Conservation (phyloP, 257 asterid species). For the Nicotiana knightiana region DNA sequence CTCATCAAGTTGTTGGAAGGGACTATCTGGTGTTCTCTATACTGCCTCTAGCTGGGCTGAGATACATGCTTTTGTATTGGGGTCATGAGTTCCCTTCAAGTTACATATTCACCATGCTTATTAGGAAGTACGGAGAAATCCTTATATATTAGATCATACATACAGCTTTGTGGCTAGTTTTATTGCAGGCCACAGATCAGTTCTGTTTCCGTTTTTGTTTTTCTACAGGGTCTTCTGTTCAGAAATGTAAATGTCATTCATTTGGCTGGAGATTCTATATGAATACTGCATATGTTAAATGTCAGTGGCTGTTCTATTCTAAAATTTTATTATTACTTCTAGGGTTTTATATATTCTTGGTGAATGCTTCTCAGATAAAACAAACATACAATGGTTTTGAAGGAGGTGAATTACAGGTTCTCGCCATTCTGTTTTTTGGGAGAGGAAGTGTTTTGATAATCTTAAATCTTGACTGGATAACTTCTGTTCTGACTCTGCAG, state of each 20-base stretch:
- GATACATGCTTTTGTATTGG: conserved; percentile 71
- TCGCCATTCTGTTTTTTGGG: background rate
- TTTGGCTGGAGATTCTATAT: conserved; percentile 11
- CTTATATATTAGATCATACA: conserved; percentile 5
- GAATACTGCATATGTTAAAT: conserved; percentile 1
- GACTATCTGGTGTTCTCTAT: conserved; percentile 69
- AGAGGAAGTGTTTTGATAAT: background rate
- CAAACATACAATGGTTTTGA: background rate
- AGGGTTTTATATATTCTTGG: background rate
- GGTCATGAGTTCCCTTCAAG: conserved; percentile 19
- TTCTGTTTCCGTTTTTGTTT: background rate
- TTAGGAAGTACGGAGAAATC: background rate
- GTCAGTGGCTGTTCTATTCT: background rate
- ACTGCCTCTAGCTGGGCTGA: conserved; percentile 90
- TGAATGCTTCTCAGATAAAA: background rate
- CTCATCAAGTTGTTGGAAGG: conserved; percentile 49
- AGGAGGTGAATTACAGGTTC: background rate
- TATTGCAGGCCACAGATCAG: conserved; percentile 1
- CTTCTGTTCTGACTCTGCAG: background rate
- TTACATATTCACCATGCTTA: background rate
- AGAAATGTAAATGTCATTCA: conserved; percentile 13
- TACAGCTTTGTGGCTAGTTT: conserved; percentile 9
- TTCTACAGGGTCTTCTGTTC: background rate
- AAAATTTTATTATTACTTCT: background rate
- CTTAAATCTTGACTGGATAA: too few relatives aligned